These are phyloP conservation scores for Sphaceloma murrayae DNA, from an alignment of 2,329 filamentous ascomycete genomes.

Conservation along the genomic window DNA sequence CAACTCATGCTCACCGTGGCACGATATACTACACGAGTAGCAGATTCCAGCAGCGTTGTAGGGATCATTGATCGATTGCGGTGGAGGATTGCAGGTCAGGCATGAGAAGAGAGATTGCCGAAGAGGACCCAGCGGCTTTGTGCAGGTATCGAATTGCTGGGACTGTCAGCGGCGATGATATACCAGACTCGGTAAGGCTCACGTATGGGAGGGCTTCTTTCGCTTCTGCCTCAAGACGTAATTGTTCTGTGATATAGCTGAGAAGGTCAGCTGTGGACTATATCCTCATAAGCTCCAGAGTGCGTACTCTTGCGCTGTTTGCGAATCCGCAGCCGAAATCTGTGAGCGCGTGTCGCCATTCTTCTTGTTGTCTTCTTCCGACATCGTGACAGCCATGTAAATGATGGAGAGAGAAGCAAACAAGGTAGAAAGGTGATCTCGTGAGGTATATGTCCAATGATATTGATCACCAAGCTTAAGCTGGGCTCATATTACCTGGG, in stretches of 20 bases:
- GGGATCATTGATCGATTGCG: conserved; percentile 50
- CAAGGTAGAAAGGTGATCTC: neutral
- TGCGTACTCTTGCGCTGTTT: conserved; percentile 43
- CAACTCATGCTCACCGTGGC: conserved; percentile 87
- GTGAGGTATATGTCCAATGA: conserved; percentile 2
- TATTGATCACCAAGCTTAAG: conserved; percentile 9
- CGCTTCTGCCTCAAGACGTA: conserved; percentile 86
- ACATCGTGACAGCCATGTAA: neutral
- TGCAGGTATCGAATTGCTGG: conserved; percentile 88
- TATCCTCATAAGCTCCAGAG: neutral
- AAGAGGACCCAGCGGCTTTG: conserved; percentile 75
- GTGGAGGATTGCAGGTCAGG: conserved; percentile 81
- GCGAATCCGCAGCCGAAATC: conserved; percentile 40
- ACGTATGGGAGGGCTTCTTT: conserved; percentile 92
- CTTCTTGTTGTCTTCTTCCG: neutral
- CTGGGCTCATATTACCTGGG: conserved; percentile 13
- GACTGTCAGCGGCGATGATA: conserved; percentile 16
- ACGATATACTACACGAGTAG: conserved; percentile 94
- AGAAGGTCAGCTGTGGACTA: conserved; percentile 3
- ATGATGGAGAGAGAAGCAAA: neutral
- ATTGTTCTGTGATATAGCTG: conserved; percentile 75
- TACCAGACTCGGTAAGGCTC: conserved; percentile 27
- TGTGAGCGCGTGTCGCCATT: conserved; percentile 32
- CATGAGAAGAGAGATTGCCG: conserved; percentile 88
- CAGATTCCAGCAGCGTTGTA: conserved; percentile 76